Evolutionary conservation across 306 rosid genomes (phyloP).

Genomic region (Quercus dentata): DNA sequence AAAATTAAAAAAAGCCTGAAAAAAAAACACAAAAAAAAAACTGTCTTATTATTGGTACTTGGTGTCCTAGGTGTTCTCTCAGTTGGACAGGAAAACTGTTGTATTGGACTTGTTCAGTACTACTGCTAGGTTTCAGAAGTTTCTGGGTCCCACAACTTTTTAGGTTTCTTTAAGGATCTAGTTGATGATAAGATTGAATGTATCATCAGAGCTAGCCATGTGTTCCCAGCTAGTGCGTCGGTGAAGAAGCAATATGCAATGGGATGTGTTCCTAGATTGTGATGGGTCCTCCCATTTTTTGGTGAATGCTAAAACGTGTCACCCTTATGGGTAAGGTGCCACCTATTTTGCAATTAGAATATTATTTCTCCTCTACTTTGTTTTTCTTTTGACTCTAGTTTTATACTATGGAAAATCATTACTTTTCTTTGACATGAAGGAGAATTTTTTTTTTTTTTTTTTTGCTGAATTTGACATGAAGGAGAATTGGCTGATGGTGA

Average conservation of each 20-base stretch:
- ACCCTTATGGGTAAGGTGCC: neutral
- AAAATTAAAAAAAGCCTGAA: too few relatives aligned
- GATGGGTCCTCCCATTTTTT: neutral
- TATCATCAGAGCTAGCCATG: too few relatives aligned
- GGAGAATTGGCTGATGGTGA: neutral
- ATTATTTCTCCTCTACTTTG: too few relatives aligned
- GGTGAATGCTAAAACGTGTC: neutral
- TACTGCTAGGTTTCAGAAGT: neutral
- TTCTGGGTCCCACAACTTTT: constrained; percentile 9
- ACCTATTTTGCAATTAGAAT: too few relatives aligned
- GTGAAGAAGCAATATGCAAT: neutral
- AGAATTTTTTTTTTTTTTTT: neutral
- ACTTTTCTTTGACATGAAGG: neutral
- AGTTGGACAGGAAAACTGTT: too few relatives aligned
- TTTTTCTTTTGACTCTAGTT: neutral
- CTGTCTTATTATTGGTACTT: too few relatives aligned
- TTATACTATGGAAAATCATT: too few relatives aligned
- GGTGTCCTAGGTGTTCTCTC: too few relatives aligned
- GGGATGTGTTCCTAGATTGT: neutral
- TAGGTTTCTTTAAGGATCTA: constrained; percentile 15
- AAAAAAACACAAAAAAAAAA: too few relatives aligned
- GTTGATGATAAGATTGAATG: constrained; percentile 2
- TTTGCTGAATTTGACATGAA: neutral
- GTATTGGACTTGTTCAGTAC: neutral
- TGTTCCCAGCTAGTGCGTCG: neutral